phyloP scores from a whole-genome alignment of 75 land plant genomes.

The Pinus taeda region DNA sequence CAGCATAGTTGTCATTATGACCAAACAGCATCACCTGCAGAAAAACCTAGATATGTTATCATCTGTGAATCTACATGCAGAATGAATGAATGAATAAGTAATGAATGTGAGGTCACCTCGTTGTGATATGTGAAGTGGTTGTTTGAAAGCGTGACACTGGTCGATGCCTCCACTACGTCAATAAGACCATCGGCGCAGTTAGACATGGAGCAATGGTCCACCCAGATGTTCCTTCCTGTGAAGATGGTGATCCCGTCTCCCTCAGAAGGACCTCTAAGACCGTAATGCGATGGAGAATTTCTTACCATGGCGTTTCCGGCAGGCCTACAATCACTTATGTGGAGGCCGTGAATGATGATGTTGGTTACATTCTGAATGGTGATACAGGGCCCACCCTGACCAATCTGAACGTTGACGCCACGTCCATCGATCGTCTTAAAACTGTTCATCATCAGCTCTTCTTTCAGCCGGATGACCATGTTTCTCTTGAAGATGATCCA shows the following conservation, averaged over 20 bases:
- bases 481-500: slow-evolving; percentile 53
- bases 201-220: slow-evolving; percentile 46
- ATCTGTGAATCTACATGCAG: too few species aligned
- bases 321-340: slow-evolving; percentile 24
- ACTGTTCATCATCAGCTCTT: slow-evolving; percentile 52
- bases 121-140: slow-evolving; percentile 42
- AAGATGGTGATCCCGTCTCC: slow-evolving; percentile 55
- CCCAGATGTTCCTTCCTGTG: slow-evolving; percentile 38
- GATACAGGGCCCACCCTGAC: slow-evolving; percentile 35
- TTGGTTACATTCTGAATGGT: slow-evolving; percentile 33
- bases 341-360: slow-evolving; percentile 28
- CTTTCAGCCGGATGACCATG: slow-evolving; percentile 46
- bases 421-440: slow-evolving; percentile 69
- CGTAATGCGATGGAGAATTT: slow-evolving; percentile 25
- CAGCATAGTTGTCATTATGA: slow-evolving; percentile 20
- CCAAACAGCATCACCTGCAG: slow-evolving; percentile 43
- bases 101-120: not conserved
- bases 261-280: slow-evolving; percentile 23
- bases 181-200: slow-evolving; percentile 45
- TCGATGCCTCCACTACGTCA: slow-evolving; percentile 46
- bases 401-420: slow-evolving; percentile 50
- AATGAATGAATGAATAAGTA: too few species aligned
- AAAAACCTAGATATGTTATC: too few species aligned
- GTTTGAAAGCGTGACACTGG: slow-evolving; percentile 55
- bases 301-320: slow-evolving; percentile 26